phyloP scores from a whole-genome alignment of 192 early-diverging fungal species.

The Coemansia sp. region DNA sequence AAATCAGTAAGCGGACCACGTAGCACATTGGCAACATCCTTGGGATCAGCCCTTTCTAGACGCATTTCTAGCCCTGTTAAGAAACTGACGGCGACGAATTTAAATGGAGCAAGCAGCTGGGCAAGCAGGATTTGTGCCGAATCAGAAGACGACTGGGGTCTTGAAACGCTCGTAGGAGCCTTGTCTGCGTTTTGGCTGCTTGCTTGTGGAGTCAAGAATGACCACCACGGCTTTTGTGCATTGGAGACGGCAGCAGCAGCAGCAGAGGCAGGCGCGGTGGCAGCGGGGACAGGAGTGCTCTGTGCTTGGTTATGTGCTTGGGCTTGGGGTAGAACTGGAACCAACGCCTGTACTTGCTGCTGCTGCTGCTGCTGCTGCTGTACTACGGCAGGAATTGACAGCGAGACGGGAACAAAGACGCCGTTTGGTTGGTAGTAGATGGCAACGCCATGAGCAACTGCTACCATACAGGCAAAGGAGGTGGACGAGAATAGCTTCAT shows the following conservation, averaged over 20 bases:
- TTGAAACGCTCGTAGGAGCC: not conserved
- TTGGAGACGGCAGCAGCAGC: not conserved
- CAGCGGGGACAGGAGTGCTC: too few species aligned
- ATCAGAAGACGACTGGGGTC: too few species aligned
- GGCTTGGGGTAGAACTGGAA: not conserved
- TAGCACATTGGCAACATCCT: slow-evolving; percentile 15
- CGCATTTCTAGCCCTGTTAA: slow-evolving; percentile 8
- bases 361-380: slow-evolving; percentile 9
- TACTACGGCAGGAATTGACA: slow-evolving; percentile 6
- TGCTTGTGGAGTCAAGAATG: too few species aligned
- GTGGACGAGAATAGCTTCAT: not conserved
- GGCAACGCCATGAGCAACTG: not conserved
- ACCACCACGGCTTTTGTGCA: not conserved
- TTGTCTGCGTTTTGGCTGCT: not conserved
- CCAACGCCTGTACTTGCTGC: not conserved
- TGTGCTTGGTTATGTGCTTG: not conserved
- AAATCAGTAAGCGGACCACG: slow-evolving; percentile 19
- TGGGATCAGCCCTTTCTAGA: slow-evolving; percentile 13
- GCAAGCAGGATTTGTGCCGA: too few species aligned
- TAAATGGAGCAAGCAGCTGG: slow-evolving; percentile 12
- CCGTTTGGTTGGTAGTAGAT: slow-evolving; percentile 34
- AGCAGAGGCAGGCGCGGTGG: too few species aligned
- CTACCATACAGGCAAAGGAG: slow-evolving; percentile 2
- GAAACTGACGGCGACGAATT: slow-evolving; percentile 6
- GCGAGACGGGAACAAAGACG: slow-evolving; percentile 17